Conservation (phyloP, 2,329 filamentous ascomycete species). For the Fusarium tjaetaba region DNA sequence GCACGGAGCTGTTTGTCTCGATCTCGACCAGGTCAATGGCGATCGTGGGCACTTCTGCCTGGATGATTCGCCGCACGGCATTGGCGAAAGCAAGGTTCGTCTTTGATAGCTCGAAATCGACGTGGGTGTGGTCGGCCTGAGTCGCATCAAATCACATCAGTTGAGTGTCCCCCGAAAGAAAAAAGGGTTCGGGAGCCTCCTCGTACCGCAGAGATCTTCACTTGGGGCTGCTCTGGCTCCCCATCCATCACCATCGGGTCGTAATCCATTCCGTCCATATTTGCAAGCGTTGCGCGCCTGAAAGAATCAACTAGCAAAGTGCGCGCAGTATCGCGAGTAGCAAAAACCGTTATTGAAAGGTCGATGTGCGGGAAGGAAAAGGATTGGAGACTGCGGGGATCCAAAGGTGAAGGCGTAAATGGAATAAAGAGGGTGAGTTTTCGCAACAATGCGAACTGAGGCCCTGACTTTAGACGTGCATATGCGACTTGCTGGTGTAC, state of each 20-base stretch:
- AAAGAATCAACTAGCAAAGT: constrained; percentile 12
- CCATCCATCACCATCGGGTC: constrained; percentile 69
- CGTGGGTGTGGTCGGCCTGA: constrained; percentile 81
- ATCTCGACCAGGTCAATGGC: constrained; percentile 96
- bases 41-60: constrained; percentile 93
- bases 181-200: constrained; percentile 5
- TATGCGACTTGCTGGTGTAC: constrained; percentile 37
- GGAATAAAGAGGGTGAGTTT: constrained; percentile 30
- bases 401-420: constrained; percentile 1
- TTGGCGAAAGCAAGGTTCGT: constrained; percentile 94
- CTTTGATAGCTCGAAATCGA: constrained; percentile 91
- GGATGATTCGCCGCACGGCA: constrained; percentile 87
- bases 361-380: not conserved
- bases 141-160: constrained; percentile 39
- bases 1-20: constrained; percentile 91
- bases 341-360: not conserved
- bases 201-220: constrained; percentile 69
- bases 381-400: not conserved
- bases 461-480: constrained; percentile 28
- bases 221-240: constrained; percentile 65
- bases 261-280: constrained; percentile 65
- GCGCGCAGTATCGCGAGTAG: not conserved
- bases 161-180: constrained; percentile 6
- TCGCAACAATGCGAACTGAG: constrained; percentile 35
- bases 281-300: constrained; percentile 31